phyloP scores from a whole-genome alignment of 495 filamentous ascomycete genomes.

The Tuber brumale region DNA sequence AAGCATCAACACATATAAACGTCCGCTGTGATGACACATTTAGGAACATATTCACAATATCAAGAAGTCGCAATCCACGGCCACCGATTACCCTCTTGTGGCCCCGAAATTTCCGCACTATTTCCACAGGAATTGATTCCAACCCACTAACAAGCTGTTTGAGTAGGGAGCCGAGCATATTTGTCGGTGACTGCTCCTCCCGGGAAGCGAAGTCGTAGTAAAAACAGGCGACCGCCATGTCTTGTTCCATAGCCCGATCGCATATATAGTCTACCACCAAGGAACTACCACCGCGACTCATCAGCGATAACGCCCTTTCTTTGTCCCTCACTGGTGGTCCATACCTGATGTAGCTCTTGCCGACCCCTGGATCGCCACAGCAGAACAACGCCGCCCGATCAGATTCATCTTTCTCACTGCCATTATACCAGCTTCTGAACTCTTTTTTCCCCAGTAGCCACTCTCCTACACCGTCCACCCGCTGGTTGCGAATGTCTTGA shows the following conservation, averaged over 20 bases:
- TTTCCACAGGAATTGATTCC: background rate
- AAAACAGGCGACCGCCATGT: background rate
- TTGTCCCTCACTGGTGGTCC: background rate
- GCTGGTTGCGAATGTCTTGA: too few relatives aligned
- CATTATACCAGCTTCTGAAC: too few relatives aligned
- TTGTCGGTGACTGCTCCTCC: background rate
- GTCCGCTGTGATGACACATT: background rate
- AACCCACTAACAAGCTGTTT: background rate
- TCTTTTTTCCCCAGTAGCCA: too few relatives aligned
- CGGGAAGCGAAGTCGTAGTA: background rate
- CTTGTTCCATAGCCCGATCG: background rate
- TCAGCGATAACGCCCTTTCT: background rate
- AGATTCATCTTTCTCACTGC: too few relatives aligned
- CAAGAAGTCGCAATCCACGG: background rate
- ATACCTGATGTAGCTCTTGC: too few relatives aligned
- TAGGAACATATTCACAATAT: background rate
- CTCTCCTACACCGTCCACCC: too few relatives aligned
- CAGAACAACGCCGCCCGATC: too few relatives aligned
- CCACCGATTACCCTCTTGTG: background rate
- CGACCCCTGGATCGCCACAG: too few relatives aligned
- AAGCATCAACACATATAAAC: background rate
- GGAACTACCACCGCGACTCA: background rate
- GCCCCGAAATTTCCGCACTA: background rate
- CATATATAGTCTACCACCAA: background rate
- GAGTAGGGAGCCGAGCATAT: background rate